Percentiles rank a stretch among this genome's conserved stretches.
phyloP scores from a whole-genome alignment of 352 stramenopile species.

The Phytophthora aleatoria region DNA sequence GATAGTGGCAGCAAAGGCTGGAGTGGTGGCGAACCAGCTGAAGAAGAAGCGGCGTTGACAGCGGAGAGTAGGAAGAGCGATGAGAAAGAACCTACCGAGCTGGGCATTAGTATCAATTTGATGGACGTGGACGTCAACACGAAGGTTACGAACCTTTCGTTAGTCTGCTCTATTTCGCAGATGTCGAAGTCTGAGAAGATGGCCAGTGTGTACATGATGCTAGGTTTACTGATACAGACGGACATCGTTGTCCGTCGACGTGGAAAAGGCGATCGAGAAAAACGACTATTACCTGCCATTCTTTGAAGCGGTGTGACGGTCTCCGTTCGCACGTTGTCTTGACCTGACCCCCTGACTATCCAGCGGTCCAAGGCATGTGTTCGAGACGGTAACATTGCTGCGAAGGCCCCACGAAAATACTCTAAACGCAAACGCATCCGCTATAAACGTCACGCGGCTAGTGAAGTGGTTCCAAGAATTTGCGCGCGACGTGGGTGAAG shows the following conservation, averaged over 20 bases:
- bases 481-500: constrained; percentile 4
- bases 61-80: neutral
- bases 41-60: neutral
- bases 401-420: neutral
- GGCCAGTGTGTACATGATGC: neutral
- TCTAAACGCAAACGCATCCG: neutral
- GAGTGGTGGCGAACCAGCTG: neutral
- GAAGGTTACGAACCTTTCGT: neutral
- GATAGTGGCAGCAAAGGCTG: neutral
- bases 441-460: constrained; percentile 4
- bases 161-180: neutral
- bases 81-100: neutral
- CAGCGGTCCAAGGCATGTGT: constrained; percentile 1
- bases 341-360: neutral
- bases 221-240: constrained; percentile 13
- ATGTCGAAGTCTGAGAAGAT: neutral
- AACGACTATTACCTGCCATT: constrained; percentile 3
- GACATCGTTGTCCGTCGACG: neutral
- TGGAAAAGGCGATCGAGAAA: neutral
- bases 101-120: constrained; percentile 9
- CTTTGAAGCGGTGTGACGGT: neutral
- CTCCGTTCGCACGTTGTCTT: neutral
- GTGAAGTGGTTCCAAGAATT: constrained; percentile 13
- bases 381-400: constrained; percentile 3
- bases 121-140: constrained; percentile 1